phyloP scores from a whole-genome alignment of 768 basidiomycete species.

The Leccinum imitatum region DNA sequence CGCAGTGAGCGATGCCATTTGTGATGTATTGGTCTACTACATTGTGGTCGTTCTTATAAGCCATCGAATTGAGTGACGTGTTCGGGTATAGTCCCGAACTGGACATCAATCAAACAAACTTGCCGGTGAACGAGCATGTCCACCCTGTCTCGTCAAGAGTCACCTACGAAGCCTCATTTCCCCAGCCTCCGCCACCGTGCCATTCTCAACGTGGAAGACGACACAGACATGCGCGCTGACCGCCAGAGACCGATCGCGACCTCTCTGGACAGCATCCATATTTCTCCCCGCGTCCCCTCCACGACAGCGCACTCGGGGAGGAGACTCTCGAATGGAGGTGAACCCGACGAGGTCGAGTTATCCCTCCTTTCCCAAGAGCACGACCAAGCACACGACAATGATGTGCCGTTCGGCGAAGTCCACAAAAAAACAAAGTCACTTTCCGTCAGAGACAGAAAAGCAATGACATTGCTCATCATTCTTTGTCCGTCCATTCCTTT shows the following conservation, averaged over 20 bases:
- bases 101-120: conserved; percentile 6
- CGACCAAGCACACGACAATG: conserved; percentile 46
- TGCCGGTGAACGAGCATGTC: conserved; percentile 26
- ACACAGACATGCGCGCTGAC: conserved; percentile 24
- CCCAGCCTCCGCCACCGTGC: conserved; percentile 32
- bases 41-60: conserved; percentile 8
- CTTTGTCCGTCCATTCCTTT: conserved; percentile 63
- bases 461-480: conserved; percentile 81
- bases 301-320: conserved; percentile 37
- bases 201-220: conserved; percentile 40
- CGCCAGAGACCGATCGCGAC: conserved; percentile 55
- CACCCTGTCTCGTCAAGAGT: conserved; percentile 20
- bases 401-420: conserved; percentile 32
- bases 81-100: conserved; percentile 2
- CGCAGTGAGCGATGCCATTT: conserved; percentile 11
- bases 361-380: conserved; percentile 55
- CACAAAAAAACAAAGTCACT: conserved; percentile 47
- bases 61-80: conserved; percentile 16
- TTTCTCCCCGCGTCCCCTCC: conserved; percentile 51
- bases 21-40: neutral
- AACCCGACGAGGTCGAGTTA: conserved; percentile 60
- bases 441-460: conserved; percentile 75
- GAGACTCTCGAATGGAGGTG: conserved; percentile 24
- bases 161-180: conserved; percentile 27
- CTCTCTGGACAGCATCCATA: conserved; percentile 57